A percentile compares a stretch with the other conserved stretches of the same genome.
Evolutionary conservation across 306 rosid genomes (phyloP).

Genomic region (Sicyos edulis): DNA sequence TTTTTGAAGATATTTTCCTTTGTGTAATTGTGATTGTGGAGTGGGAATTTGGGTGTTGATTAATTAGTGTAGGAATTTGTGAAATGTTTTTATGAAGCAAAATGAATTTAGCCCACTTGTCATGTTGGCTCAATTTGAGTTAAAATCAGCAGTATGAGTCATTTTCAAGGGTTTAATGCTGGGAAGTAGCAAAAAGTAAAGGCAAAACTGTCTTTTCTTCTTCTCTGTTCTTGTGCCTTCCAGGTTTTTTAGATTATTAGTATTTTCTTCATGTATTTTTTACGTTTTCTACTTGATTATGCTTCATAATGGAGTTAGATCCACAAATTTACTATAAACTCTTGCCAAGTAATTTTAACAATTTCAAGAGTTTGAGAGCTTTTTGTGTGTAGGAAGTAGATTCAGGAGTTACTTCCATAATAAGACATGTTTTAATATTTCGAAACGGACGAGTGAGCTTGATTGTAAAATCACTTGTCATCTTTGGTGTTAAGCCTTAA

Average conservation of each 20-base stretch:
- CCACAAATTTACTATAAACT: not conserved
- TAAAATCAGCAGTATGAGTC: not conserved
- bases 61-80: not conserved
- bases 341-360: not conserved
- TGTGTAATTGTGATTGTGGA: not conserved
- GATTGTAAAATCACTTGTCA: no score
- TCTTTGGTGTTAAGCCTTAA: no score
- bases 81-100: not conserved
- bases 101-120: not conserved
- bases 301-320: not conserved
- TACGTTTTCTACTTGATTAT: slow-evolving; percentile 5
- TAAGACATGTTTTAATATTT: not conserved
- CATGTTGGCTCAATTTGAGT: not conserved
- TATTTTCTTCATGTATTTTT: not conserved
- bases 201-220: not conserved
- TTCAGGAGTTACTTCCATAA: slow-evolving; percentile 1
- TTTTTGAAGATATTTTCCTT: not conserved
- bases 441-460: not conserved
- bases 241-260: not conserved
- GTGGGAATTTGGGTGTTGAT: not conserved
- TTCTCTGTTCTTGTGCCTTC: not conserved
- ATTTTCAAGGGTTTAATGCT: not conserved
- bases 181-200: not conserved
- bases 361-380: not conserved
- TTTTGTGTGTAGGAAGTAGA: slow-evolving; percentile 2